Evolutionary conservation across 345 rosid species (phyloP).

Genomic region (Salix dunnii): DNA sequence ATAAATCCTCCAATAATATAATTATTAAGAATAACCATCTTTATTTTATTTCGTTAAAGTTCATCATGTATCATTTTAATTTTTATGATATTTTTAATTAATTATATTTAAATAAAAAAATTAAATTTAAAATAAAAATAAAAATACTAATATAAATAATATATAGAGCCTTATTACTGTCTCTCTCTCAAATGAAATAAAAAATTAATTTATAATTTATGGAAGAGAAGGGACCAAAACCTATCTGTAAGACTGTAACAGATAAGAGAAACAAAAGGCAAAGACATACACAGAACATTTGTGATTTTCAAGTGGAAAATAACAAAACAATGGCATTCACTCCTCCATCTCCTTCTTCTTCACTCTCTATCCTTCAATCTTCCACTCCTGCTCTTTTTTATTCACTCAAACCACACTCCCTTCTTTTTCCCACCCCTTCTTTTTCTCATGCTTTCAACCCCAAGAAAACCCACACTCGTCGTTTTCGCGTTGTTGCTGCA

Average conservation of each 20-base stretch:
- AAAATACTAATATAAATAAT: too few species aligned
- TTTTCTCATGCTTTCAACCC: slow-evolving; percentile 6
- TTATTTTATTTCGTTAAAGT: too few species aligned
- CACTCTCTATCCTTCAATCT: slow-evolving; percentile 14
- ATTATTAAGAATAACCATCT: too few species aligned
- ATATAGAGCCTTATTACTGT: too few species aligned
- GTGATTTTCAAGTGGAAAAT: neutral
- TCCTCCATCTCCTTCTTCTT: neutral
- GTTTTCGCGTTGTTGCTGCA: slow-evolving; percentile 7
- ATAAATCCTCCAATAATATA: too few species aligned
- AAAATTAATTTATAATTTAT: too few species aligned
- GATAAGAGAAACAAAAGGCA: neutral
- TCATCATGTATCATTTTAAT: too few species aligned
- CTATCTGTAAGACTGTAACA: neutral
- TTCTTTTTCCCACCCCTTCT: slow-evolving; percentile 12
- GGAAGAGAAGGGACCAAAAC: neutral
- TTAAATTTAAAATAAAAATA: too few species aligned
- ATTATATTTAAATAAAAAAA: too few species aligned
- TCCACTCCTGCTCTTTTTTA: slow-evolving; percentile 5
- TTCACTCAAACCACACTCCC: slow-evolving; percentile 18
- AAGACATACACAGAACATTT: too few species aligned
- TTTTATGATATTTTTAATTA: too few species aligned
- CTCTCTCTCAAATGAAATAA: too few species aligned
- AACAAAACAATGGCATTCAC: slow-evolving; percentile 11
- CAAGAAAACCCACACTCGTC: slow-evolving; percentile 3